Conservation (phyloP, 306 rosid genomes). For the Albizia julibrissin region DNA sequence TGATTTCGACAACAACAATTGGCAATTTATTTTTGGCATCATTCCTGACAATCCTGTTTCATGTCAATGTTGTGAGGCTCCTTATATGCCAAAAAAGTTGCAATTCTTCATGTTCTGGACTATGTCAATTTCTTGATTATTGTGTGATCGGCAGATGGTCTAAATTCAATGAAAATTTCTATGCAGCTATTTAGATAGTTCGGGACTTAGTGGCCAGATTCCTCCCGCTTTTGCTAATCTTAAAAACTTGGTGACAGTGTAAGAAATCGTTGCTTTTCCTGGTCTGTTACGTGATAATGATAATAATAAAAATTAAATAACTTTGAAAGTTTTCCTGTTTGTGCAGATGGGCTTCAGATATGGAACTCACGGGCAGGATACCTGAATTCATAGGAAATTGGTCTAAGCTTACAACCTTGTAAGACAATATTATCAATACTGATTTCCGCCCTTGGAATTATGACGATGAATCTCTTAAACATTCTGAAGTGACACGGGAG, state of each 20-base stretch:
- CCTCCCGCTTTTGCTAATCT: constrained; percentile 72
- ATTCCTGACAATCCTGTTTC: background rate
- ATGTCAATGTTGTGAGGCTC: background rate
- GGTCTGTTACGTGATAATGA: background rate
- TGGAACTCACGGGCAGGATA: constrained; percentile 58
- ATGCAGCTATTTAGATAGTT: constrained; percentile 73
- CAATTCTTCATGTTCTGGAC: background rate
- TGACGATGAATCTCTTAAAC: background rate
- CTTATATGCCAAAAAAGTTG: background rate
- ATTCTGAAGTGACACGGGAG: background rate
- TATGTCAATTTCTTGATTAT: background rate
- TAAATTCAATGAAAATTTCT: constrained; percentile 31
- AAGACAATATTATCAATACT: constrained; percentile 39
- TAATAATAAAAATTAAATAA: background rate
- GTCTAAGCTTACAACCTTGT: constrained; percentile 63
- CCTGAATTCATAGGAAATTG: constrained; percentile 80
- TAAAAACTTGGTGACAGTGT: constrained; percentile 46
- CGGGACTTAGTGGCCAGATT: constrained; percentile 77
- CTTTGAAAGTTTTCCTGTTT: constrained; percentile 19
- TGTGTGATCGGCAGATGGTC: background rate
- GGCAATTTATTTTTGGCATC: background rate
- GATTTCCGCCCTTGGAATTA: background rate
- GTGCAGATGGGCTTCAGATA: constrained; percentile 75
- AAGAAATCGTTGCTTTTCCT: constrained; percentile 39
- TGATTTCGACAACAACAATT: background rate